Evolutionary conservation across 768 basidiomycete species (phyloP).

Genomic region (Phanerochaete sordida): DNA sequence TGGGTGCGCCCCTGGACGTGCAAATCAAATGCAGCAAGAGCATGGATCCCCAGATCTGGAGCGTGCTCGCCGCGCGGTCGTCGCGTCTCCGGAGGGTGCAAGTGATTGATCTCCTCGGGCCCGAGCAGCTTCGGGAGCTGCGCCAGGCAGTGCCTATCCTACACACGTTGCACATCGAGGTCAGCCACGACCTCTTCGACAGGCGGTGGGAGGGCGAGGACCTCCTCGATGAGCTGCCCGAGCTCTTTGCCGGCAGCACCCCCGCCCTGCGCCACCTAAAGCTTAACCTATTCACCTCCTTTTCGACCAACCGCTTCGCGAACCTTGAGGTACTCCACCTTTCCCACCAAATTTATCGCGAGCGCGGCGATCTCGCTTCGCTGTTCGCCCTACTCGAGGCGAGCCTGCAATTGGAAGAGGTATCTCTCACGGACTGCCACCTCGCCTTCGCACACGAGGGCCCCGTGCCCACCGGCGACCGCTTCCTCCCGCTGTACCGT

Average conservation of each 20-base stretch:
- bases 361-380: background rate
- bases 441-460: background rate
- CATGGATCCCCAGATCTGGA: background rate
- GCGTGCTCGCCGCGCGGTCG: slow-evolving; percentile 4
- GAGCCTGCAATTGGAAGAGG: slow-evolving; percentile 5
- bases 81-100: slow-evolving; percentile 6
- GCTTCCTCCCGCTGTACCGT: slow-evolving; percentile 2
- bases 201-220: background rate
- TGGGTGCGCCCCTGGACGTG: slow-evolving; percentile 6
- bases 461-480: background rate
- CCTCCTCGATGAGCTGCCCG: slow-evolving; percentile 3
- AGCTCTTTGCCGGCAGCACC: slow-evolving; percentile 7
- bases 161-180: slow-evolving; percentile 3
- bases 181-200: background rate
- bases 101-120: background rate
- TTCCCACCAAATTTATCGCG: background rate
- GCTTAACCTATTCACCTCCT: slow-evolving; percentile 2
- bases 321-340: slow-evolving; percentile 10
- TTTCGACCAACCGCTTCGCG: slow-evolving; percentile 7
- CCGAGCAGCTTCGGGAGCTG: background rate
- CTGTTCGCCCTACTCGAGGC: slow-evolving; percentile 5
- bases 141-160: slow-evolving; percentile 1
- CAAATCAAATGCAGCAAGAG: background rate
- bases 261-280: slow-evolving; percentile 11
- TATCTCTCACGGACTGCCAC: background rate